Percentiles rank a stretch among this genome's conserved stretches.
Evolutionary conservation across 331 rosid genomes (phyloP).

Genomic region (Phaseolus coccineus): DNA sequence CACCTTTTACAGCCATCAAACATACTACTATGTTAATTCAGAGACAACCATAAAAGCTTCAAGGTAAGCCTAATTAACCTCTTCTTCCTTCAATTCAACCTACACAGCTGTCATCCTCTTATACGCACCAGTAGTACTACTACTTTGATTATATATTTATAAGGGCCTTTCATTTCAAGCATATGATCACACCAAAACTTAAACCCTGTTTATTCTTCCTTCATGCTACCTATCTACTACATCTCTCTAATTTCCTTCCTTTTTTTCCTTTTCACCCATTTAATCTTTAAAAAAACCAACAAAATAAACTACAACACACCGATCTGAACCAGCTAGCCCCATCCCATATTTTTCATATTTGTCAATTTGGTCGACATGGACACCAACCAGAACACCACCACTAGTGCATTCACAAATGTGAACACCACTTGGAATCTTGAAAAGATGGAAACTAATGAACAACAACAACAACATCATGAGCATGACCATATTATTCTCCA

Average conservation of each 20-base stretch:
- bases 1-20: slow-evolving; percentile 43
- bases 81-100: not conserved
- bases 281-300: not conserved
- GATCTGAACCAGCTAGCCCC: not conserved
- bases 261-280: slow-evolving; percentile 13
- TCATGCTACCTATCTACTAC: slow-evolving; percentile 7
- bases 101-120: slow-evolving; percentile 36
- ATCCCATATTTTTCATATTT: slow-evolving; percentile 9
- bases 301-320: not conserved
- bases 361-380: slow-evolving; percentile 42
- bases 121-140: not conserved
- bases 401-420: slow-evolving; percentile 39
- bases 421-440: slow-evolving; percentile 52
- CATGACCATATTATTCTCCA: slow-evolving; percentile 33
- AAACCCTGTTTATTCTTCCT: not conserved
- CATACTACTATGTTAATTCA: not conserved
- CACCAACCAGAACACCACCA: slow-evolving; percentile 26
- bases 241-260: not conserved
- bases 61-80: slow-evolving; percentile 18
- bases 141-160: slow-evolving; percentile 1
- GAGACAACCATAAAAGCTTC: slow-evolving; percentile 1
- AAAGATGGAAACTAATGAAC: slow-evolving; percentile 41
- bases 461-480: not conserved
- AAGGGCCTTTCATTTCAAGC: slow-evolving; percentile 33
- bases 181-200: not conserved